Evolutionary conservation across 306 rosid genomes (phyloP), one percentile per base, ranked within the genome.

Genomic region (Trichosanthes cucumerina): DNA sequence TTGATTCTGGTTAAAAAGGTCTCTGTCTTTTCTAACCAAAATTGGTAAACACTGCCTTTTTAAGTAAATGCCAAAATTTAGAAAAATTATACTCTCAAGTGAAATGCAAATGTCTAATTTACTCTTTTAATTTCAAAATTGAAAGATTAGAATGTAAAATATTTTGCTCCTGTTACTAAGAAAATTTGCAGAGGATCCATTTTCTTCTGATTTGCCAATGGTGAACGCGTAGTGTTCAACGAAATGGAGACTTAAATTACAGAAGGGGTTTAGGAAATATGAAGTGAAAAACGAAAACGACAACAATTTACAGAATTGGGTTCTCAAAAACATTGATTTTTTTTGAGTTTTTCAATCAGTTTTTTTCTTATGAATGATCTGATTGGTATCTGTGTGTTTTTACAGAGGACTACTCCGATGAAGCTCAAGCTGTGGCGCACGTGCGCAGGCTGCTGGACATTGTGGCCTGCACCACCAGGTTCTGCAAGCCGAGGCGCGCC

Each of bases 391-490:
- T 47, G 9, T 66, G 49, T 64, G 23, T 34, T 16, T 34, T 34
- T 16, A 64, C 24, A 95, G 98, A 95, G 93, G 87, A 92, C 50
- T 92, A 95, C 36, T 59, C 31, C 1, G 86, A 87, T 8, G 92
- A 94, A 80, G 84, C 77, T 28, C 79, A 91, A 26, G 89, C 87
- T 1, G 39, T 83, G 41, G 86, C 89, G 31, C 98, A 95, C 73
- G 93, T 95, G 81, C 91, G 97, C 81, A 83, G 97, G 74, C 75
- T 95, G 5, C 85, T 92, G 86, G 97, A 95, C 82, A 87, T 95
- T 0, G 86, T 88, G 59, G 93, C 93, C 62, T 91, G 97, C 85
- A 92, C 98, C 13, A 81, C 89, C 1, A 90, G 87, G 71, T 92
- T 89, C 49, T 80, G 88, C 14, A 95, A 90, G 89, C 86, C 97